Base-by-base conservation (phyloP, 225 moss, liverwort and hornwort species). In the Antitrichia curtipendula region DNA sequence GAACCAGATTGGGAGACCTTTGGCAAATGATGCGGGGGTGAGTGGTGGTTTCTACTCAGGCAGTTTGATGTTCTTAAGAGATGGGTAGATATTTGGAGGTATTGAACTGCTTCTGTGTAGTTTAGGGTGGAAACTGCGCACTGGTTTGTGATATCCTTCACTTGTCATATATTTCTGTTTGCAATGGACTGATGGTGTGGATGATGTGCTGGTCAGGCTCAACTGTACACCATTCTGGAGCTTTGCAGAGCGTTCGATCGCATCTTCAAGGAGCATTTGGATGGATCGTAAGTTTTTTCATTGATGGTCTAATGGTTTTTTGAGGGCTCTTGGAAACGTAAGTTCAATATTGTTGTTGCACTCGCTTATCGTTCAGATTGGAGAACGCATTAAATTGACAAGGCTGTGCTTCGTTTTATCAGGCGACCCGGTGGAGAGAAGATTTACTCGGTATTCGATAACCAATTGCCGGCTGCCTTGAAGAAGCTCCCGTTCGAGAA, bases 391-490 rank as follows among this genome's bases (percentile, higher is more conserved):
- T 63, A 32, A 81, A 45, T 64, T 88, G 34, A 84, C 54, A 62
- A 78, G 41, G 40, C 58, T 59, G 58, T 85, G 34, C 80, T 24
- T 77, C 86, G 41, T 87, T n/a, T 89, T 40, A 34, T 52, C 89
- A 95, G 95, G 87, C 95, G 93, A 77, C 89, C 93, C 8, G 95
- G 95, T 61, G 95, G 95, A 88, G 93, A 95, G 90, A 93, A 91
- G 80, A 91, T 95, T 50, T 95, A 93, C 89, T 91, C 90, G 52
- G 84, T 93, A 31, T 93, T 90, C 60, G 95, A 95, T 83, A 93
- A 91, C 84, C 95, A 95, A 85, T 82, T 95, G 82, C 95, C 95
- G 74, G 92, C 95, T 75, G 95, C 95, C 5, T 86, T 95, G 86
- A 95, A 90, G 86, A 95, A 95, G 58, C 90, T 93, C 23, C 95